Evolutionary conservation across 2,329 filamentous ascomycete genomes (phyloP), one percentile per base, ranked within the genome.

Genomic region (Fusarium buxicola): DNA sequence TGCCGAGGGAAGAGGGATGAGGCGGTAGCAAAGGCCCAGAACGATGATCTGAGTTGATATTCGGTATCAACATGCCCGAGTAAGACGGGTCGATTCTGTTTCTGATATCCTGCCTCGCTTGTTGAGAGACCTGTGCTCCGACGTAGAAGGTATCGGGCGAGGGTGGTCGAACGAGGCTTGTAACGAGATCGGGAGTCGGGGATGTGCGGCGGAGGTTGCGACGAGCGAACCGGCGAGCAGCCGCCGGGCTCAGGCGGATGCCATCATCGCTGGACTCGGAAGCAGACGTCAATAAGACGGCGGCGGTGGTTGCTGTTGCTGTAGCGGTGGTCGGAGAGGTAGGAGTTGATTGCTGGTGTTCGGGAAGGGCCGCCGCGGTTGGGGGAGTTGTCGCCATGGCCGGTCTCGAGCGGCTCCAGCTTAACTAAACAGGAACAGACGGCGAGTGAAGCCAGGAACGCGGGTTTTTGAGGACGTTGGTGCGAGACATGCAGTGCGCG

Each of bases 151-250:
- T 62, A 55, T 77, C 76, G n/a, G 76, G 75, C 4, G 76, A 77
- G 1, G 74, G 73, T 2, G 75, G 74, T 5, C 76, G 74, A 41
- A 78, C 75, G 45, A 77, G 74, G 63, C 76, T 77, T 32, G 74
- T 78, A 60, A 77, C 74, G 52, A 78, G 74, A 51, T 78, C 76
- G 45, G 76, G 76, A 11, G 76, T 78, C n/a, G 74, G 74, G 13
- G 74, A 72, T 21, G 70, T 69, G 30, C 72, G 72, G 40, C 73
- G 72, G 41, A 77, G 69, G 55, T 69, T 76, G n/a, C 74, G 74
- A 24, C 75, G 73, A 32, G 74, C 74, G 36, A 77, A 74, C 35
- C 75, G 73, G 11, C 76, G 70, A 15, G 74, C 74, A 12, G 75
- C 74, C 21, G 74, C 72, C 1, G 75, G 71, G 39, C 71, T 77